Percentiles rank a stretch among this genome's conserved stretches.
Evolutionary conservation across 164 flowering plant genomes (phyloP).

Genomic region (Platanus orientalis): DNA sequence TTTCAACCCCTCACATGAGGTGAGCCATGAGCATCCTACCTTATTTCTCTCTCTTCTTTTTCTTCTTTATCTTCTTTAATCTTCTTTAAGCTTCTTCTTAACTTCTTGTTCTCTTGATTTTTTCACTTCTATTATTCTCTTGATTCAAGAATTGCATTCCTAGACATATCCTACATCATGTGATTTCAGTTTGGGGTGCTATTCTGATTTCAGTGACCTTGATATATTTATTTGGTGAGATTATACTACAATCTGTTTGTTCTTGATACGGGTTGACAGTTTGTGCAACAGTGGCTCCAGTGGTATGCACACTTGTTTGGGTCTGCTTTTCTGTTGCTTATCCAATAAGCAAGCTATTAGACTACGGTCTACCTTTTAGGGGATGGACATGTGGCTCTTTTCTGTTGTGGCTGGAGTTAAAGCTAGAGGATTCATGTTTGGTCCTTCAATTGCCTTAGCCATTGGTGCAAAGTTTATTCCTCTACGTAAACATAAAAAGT

Average conservation of each 20-base stretch:
- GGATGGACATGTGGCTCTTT: constrained; percentile 71
- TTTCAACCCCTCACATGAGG: too few relatives aligned
- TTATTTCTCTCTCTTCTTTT: too few relatives aligned
- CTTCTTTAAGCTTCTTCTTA: too few relatives aligned
- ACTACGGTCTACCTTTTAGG: constrained; percentile 78
- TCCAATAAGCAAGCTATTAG: constrained; percentile 97
- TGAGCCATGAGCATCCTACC: too few relatives aligned
- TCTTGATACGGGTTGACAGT: constrained; percentile 90
- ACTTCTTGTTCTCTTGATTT: too few relatives aligned
- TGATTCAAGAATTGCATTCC: too few relatives aligned
- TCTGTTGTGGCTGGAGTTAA: constrained; percentile 95
- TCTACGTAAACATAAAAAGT: constrained; percentile 75
- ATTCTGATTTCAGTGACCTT: constrained; percentile 88
- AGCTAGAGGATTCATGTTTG: constrained; percentile 98
- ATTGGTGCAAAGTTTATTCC: constrained; percentile 96
- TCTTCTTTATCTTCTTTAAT: too few relatives aligned
- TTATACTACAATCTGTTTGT: constrained; percentile 95
- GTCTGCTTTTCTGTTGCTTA: constrained; percentile 91
- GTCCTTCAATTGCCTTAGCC: constrained; percentile 85
- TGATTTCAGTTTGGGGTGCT: constrained; percentile 84
- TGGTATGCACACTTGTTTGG: constrained; percentile 95
- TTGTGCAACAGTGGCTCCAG: constrained; percentile 83
- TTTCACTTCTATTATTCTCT: too few relatives aligned
- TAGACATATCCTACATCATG: too few relatives aligned
- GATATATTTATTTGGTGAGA: constrained; percentile 98